A percentile compares a stretch with the other conserved stretches of the same genome.
phyloP scores from a whole-genome alignment of 495 filamentous ascomycete genomes.

The Annulohypoxylon stygium region DNA sequence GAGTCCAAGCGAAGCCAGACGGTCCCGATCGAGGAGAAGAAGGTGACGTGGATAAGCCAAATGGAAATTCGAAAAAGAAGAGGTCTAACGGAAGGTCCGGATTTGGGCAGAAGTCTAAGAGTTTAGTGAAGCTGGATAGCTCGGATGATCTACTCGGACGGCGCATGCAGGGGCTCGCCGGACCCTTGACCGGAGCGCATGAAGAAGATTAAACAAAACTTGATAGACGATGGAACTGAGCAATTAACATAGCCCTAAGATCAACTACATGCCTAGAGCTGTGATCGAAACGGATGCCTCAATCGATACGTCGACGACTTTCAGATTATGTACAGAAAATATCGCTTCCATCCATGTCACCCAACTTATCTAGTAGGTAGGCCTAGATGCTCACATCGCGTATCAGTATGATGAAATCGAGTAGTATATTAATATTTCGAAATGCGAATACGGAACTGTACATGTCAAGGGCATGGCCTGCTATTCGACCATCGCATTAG shows the following conservation, averaged over 20 bases:
- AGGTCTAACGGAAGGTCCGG: conserved; percentile 50
- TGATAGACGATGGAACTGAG: not conserved
- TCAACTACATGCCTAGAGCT: not conserved
- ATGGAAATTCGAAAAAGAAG: conserved; percentile 52
- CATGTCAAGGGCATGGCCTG: not conserved
- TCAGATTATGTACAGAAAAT: not conserved
- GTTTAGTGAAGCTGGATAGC: conserved; percentile 80
- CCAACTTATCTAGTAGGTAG: not conserved
- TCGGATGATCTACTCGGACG: conserved; percentile 86
- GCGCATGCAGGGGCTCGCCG: conserved; percentile 86
- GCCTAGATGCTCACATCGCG: not conserved
- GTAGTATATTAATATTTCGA: not conserved
- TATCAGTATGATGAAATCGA: not conserved
- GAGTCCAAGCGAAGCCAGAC: conserved; percentile 47
- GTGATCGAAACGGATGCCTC: not conserved
- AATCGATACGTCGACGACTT: not conserved
- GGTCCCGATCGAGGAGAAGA: conserved; percentile 29
- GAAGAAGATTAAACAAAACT: conserved; percentile 52
- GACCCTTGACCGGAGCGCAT: conserved; percentile 79
- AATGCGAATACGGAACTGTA: not conserved
- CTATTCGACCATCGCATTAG: not conserved
- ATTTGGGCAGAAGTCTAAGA: conserved; percentile 61
- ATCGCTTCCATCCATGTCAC: not conserved
- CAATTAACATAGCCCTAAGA: not conserved
- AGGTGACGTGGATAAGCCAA: conserved; percentile 39